These are phyloP conservation scores for Brasilioporus rufonigricans DNA, from an alignment of 768 basidiomycete genomes.

Conservation along the genomic window DNA sequence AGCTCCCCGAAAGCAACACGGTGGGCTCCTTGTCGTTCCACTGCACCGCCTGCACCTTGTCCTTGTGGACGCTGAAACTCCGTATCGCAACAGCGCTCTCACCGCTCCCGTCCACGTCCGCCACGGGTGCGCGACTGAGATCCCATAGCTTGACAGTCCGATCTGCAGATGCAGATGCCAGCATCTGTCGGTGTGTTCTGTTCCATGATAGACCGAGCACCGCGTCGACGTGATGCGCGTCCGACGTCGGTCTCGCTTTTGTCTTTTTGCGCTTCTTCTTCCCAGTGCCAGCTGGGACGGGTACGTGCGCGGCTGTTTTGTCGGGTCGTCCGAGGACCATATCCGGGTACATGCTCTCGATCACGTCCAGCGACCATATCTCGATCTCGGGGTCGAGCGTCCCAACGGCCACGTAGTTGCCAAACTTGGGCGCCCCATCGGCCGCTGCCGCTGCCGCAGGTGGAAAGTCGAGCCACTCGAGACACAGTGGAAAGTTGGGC, in stretches of 20 bases:
- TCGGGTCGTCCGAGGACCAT: slow-evolving; percentile 90
- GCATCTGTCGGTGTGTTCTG: slow-evolving; percentile 78
- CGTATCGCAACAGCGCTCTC: slow-evolving; percentile 60
- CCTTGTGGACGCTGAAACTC: slow-evolving; percentile 82
- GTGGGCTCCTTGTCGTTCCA: slow-evolving; percentile 92
- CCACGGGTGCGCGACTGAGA: slow-evolving; percentile 64
- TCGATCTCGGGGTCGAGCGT: slow-evolving; percentile 98
- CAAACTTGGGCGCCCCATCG: slow-evolving; percentile 42
- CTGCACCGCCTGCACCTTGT: slow-evolving; percentile 94
- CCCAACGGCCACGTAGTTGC: slow-evolving; percentile 94
- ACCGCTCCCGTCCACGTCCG: slow-evolving; percentile 44
- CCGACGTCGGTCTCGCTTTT: slow-evolving; percentile 58
- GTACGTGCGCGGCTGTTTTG: slow-evolving; percentile 74
- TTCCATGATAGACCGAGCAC: slow-evolving; percentile 96
- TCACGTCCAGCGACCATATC: slow-evolving; percentile 93
- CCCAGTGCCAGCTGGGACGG: slow-evolving; percentile 80
- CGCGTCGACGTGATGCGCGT: slow-evolving; percentile 87
- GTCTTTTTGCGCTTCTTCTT: slow-evolving; percentile 95
- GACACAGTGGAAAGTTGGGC: slow-evolving; percentile 94
- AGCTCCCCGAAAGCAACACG: slow-evolving; percentile 89
- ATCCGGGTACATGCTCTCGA: slow-evolving; percentile 93
- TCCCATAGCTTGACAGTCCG: slow-evolving; percentile 98
- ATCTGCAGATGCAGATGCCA: slow-evolving; percentile 92
- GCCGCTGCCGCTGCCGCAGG: slow-evolving; percentile 49
- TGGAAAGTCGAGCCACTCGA: slow-evolving; percentile 99